Evolutionary conservation across 345 rosid genomes (phyloP).

Genomic region (rapeseed (Brassica napus)): DNA sequence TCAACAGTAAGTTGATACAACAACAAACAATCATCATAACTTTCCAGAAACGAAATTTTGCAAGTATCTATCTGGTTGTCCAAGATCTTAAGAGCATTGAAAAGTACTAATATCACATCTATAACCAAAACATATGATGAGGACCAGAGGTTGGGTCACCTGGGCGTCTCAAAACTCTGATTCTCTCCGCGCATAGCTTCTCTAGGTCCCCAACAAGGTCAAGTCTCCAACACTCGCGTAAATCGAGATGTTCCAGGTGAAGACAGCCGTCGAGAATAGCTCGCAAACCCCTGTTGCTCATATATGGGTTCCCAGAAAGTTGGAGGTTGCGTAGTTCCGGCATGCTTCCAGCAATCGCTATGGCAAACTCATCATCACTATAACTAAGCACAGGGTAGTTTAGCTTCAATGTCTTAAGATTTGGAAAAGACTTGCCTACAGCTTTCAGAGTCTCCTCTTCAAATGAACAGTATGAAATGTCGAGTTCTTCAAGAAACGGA

Average conservation of each 20-base stretch:
- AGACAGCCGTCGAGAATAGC: not conserved
- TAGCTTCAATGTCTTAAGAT: conserved; percentile 27
- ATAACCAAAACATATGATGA: not conserved
- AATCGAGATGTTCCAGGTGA: not conserved
- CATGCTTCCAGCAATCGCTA: not conserved
- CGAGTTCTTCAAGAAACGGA: conserved; percentile 64
- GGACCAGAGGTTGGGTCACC: not conserved
- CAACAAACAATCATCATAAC: not conserved
- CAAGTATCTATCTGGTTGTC: not conserved
- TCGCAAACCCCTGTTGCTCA: not conserved
- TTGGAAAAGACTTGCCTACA: conserved; percentile 23
- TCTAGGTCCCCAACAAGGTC: not conserved
- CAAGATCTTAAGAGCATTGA: not conserved
- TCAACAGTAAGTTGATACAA: not conserved
- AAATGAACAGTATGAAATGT: conserved; percentile 39
- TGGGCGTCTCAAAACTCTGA: not conserved
- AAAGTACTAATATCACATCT: not conserved
- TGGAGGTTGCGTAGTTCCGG: not conserved
- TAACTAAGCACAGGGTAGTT: not conserved
- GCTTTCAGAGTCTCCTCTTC: conserved; percentile 14
- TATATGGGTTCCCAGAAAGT: not conserved
- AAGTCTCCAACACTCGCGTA: not conserved
- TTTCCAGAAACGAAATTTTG: not conserved
- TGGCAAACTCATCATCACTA: not conserved
- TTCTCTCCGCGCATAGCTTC: not conserved